phyloP scores from a whole-genome alignment of 1,139 yeast species.

The Saccharomyces hybrid region DNA sequence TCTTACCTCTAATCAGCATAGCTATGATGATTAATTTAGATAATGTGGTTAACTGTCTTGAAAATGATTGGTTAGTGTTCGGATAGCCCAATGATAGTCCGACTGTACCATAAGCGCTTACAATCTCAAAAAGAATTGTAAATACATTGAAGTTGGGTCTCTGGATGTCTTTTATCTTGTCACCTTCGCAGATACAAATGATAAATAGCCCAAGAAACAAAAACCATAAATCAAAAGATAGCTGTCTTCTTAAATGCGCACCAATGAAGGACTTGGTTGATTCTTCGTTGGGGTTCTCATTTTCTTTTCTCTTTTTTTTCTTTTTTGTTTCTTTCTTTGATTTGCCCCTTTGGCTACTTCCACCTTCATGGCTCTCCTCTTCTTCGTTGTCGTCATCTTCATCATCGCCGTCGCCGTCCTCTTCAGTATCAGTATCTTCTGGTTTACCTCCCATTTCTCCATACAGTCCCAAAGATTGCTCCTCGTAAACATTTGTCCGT shows the following conservation, averaged over 20 bases:
- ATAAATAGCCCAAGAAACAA: constrained; percentile 78
- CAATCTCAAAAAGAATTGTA: constrained; percentile 67
- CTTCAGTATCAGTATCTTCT: constrained; percentile 11
- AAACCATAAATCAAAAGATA: constrained; percentile 94
- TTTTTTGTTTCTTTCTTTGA: constrained; percentile 3
- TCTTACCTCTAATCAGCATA: constrained; percentile 90
- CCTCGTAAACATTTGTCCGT: constrained; percentile 95
- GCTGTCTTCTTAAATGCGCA: constrained; percentile 82
- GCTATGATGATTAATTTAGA: constrained; percentile 83
- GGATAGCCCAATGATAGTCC: constrained; percentile 87
- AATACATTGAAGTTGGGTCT: constrained; percentile 58
- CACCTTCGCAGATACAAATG: constrained; percentile 79
- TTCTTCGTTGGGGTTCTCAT: not conserved
- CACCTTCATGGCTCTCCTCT: constrained; percentile 22
- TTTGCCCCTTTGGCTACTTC: constrained; percentile 1
- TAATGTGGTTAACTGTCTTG: constrained; percentile 60
- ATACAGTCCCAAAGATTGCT: constrained; percentile 86
- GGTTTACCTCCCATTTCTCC: constrained; percentile 35
- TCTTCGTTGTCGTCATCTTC: constrained; percentile 23
- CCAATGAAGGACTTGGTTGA: constrained; percentile 57
- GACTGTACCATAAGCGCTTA: constrained; percentile 49
- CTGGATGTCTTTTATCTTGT: constrained; percentile 41
- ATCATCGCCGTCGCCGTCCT: constrained; percentile 7
- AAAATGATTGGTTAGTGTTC: constrained; percentile 54
- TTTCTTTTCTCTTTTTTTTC: constrained; percentile 4